Percentiles rank a stretch among this genome's conserved stretches.
Evolutionary conservation across 495 filamentous ascomycete species (phyloP).

Genomic region (Talaromyces thailandensis): DNA sequence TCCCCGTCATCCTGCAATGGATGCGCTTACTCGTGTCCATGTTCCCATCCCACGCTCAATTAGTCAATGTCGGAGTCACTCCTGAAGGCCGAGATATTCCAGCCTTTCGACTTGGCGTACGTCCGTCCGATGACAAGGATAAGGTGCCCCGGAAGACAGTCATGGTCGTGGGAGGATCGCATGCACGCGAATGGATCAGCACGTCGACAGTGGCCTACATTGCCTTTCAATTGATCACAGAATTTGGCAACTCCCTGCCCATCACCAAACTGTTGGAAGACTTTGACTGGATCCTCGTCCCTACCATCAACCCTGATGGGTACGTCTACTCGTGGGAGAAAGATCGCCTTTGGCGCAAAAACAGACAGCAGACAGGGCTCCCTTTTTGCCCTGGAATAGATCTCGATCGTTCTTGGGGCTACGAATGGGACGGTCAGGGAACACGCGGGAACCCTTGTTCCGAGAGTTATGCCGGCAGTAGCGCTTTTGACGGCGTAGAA

Average conservation of each 20-base stretch:
- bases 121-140: slow-evolving; percentile 31
- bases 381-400: slow-evolving; percentile 82
- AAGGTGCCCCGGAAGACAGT: slow-evolving; percentile 59
- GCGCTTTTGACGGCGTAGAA: slow-evolving; percentile 78
- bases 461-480: slow-evolving; percentile 79
- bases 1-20: slow-evolving; percentile 74
- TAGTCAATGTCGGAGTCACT: slow-evolving; percentile 68
- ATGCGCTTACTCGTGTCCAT: slow-evolving; percentile 82
- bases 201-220: slow-evolving; percentile 87
- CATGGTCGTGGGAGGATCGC: slow-evolving; percentile 73
- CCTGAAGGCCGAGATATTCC: slow-evolving; percentile 82
- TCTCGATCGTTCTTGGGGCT: slow-evolving; percentile 77
- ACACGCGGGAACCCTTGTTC: slow-evolving; percentile 76
- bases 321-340: slow-evolving; percentile 89
- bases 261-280: slow-evolving; percentile 69
- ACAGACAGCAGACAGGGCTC: slow-evolving; percentile 73
- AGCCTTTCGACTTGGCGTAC: slow-evolving; percentile 69
- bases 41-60: slow-evolving; percentile 68
- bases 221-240: slow-evolving; percentile 79
- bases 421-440: slow-evolving; percentile 67
- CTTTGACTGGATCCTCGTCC: slow-evolving; percentile 84
- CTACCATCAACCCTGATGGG: slow-evolving; percentile 86
- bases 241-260: slow-evolving; percentile 56
- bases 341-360: slow-evolving; percentile 94
- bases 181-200: slow-evolving; percentile 94